phyloP scores from a whole-genome alignment of 2,329 filamentous ascomycete species.

The Aspergillus piperis region DNA sequence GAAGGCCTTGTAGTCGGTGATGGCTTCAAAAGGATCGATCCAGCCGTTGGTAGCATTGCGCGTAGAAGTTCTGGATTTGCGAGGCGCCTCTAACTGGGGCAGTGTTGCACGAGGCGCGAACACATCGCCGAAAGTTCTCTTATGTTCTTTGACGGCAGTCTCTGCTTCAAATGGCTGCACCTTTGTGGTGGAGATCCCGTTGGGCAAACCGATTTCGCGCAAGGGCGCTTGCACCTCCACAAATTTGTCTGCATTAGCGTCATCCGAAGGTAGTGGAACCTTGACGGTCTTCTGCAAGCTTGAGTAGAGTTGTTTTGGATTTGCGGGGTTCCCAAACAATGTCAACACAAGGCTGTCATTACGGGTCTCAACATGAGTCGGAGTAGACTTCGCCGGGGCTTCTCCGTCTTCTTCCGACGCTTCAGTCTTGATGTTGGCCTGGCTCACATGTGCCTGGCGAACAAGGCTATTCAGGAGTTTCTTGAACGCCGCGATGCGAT shows the following conservation, averaged over 20 bases:
- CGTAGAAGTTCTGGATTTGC: constrained; percentile 35
- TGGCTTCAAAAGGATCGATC: constrained; percentile 45
- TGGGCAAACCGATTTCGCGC: constrained; percentile 68
- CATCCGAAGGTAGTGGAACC: constrained; percentile 37
- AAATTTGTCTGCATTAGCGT: constrained; percentile 35
- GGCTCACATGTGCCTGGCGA: constrained; percentile 59
- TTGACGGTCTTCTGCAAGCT: constrained; percentile 65
- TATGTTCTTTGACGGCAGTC: constrained; percentile 29
- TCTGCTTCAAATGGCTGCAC: constrained; percentile 56
- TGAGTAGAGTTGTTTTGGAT: constrained; percentile 79
- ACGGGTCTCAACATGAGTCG: constrained; percentile 43
- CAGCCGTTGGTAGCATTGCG: constrained; percentile 38
- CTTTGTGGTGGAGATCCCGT: constrained; percentile 70
- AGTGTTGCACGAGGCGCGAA: constrained; percentile 44
- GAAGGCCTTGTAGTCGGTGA: constrained; percentile 36
- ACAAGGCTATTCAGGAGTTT: constrained; percentile 64
- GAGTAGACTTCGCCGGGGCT: constrained; percentile 38
- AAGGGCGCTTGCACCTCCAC: constrained; percentile 53
- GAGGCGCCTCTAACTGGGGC: constrained; percentile 44
- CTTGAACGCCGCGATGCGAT: constrained; percentile 59
- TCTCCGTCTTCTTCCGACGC: constrained; percentile 38
- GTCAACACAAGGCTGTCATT: constrained; percentile 68
- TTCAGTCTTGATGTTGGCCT: constrained; percentile 37
- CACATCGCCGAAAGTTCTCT: constrained; percentile 48
- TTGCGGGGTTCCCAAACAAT: constrained; percentile 72